Conservation (phyloP, 495 filamentous ascomycete genomes). For the Neurospora sp. region DNA sequence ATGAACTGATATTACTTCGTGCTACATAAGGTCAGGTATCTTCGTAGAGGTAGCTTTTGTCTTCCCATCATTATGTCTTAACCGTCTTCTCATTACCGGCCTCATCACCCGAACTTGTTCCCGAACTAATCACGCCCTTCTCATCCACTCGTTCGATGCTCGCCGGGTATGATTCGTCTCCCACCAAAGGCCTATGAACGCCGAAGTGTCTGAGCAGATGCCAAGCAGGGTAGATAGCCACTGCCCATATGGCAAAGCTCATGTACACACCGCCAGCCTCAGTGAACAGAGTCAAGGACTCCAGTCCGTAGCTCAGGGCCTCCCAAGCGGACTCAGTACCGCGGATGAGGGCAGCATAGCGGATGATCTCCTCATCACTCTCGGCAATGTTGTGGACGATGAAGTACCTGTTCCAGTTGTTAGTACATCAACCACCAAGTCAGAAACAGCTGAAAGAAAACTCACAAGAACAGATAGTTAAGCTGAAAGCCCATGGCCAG, state of each 20-base stretch:
- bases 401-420: conserved; percentile 42
- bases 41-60: too few relatives aligned
- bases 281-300: conserved; percentile 46
- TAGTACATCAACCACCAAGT: background rate
- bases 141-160: background rate
- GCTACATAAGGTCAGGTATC: too few relatives aligned
- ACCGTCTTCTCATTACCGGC: background rate
- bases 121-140: background rate
- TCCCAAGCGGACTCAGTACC: conserved; percentile 55
- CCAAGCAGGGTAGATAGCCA: conserved; percentile 50
- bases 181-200: background rate
- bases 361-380: conserved; percentile 45
- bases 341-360: conserved; percentile 49
- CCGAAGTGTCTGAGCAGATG: conserved; percentile 46
- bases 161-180: background rate
- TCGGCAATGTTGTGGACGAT: conserved; percentile 49
- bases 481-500: conserved; percentile 51
- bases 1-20: too few relatives aligned
- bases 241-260: conserved; percentile 52
- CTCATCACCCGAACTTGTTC: background rate
- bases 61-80: background rate
- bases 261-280: conserved; percentile 50
- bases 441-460: background rate
- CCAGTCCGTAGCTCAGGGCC: conserved; percentile 51
- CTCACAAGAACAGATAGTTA: conserved; percentile 54